Evolutionary conservation across 208 protist species (phyloP), one percentile per base, ranked within the genome.

Genomic region (Crithidia sp.): DNA sequence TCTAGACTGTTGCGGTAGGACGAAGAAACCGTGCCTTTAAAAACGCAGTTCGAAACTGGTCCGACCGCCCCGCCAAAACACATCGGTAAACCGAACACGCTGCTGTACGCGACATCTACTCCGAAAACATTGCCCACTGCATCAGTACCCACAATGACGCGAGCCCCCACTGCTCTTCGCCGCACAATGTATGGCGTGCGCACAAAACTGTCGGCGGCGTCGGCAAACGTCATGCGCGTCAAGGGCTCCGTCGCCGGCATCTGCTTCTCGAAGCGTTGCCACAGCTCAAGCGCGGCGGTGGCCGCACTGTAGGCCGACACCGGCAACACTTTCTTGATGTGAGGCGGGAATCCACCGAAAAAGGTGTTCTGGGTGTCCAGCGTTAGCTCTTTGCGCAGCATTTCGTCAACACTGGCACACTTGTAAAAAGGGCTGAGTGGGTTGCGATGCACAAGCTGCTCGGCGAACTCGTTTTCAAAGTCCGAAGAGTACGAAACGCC

Each of bases 31-130:
- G 83, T 89, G 17, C 76, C 91, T 55, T 78, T 77, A 71, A 96
- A 95, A 17, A 94, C 65, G 52, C 86, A 87, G 40, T 84, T 80
- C 7, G 57, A 71, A 53, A 88, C 58, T 0, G 72, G 69, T 44
- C 58, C 47, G 14, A 58, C 53, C 8, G 67, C 45, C 5, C 79
- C 78, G 53, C 75, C 78, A 80, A 94, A 87, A 57, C 78, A 85
- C n/a, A 87, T 75, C 9, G 83, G 82, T n/a, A 95, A 63, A 36
- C 76, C 83, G 74, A 92, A 93, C 71, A 93, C 64, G 68, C 83
- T 86, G 67, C 76, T 67, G 41, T 79, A 77, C 7, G 53, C 63
- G 39, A 88, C 58, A 71, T 94, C 88, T 0, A 90, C 67, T 28
- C 70, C 81, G 81, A 94, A 96, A 59, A 90, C 58, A 54, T 86